A percentile compares a stretch with the other conserved stretches of the same genome.
Conservation (phyloP, 768 basidiomycete species). For the Terana coerulea region DNA sequence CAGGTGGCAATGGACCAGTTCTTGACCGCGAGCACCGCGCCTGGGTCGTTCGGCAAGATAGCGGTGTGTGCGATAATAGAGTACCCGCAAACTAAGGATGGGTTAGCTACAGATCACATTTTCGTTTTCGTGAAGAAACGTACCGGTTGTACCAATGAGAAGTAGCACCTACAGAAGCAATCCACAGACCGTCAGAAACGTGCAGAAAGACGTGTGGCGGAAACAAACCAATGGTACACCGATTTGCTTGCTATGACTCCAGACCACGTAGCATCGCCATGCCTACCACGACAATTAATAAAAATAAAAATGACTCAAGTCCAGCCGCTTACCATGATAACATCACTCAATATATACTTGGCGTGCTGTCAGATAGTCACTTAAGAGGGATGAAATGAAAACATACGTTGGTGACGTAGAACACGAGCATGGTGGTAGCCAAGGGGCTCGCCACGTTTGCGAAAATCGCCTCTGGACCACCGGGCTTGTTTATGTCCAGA, state of each 20-base stretch:
- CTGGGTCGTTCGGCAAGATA: background rate
- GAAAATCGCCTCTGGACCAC: background rate
- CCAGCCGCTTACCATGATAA: background rate
- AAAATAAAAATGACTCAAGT: background rate
- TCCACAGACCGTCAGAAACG: too few relatives aligned
- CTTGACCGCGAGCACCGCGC: background rate
- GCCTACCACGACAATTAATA: background rate
- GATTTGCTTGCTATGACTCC: background rate
- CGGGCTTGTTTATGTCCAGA: background rate
- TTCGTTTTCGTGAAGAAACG: background rate
- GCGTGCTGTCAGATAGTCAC: background rate
- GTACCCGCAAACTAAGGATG: background rate
- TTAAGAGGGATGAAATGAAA: background rate
- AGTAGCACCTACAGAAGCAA: background rate
- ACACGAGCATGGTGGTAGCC: background rate
- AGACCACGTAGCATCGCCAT: slow-evolving; percentile 3
- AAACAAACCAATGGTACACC: background rate
- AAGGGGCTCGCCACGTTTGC: background rate
- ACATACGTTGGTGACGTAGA: background rate
- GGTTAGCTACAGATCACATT: background rate
- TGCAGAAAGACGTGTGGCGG: too few relatives aligned
- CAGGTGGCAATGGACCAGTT: background rate
- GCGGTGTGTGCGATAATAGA: background rate
- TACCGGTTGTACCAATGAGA: background rate
- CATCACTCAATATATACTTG: background rate